Conservation (phyloP, 2,329 filamentous ascomycete species). For the Trichothecium roseum region DNA sequence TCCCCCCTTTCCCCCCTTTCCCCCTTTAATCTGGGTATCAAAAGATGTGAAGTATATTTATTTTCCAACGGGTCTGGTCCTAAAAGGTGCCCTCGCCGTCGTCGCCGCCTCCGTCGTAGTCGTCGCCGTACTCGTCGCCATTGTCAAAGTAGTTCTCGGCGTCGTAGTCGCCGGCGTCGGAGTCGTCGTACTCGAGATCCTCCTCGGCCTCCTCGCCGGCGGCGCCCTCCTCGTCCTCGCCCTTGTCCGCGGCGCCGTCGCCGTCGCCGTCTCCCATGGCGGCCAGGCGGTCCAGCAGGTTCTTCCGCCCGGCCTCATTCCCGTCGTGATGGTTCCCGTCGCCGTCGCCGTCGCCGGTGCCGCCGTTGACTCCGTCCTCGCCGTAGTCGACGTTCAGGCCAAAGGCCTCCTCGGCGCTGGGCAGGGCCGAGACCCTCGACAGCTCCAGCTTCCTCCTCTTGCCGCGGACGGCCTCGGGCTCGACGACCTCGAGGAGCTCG, state of each 20-base stretch:
- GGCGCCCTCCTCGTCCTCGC: constrained; percentile 40
- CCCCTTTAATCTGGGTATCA: constrained; percentile 7
- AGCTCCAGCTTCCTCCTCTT: constrained; percentile 37
- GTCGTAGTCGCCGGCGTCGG: constrained; percentile 51
- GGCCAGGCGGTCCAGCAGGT: constrained; percentile 33
- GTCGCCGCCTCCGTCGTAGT: constrained; percentile 41
- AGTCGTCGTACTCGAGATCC: constrained; percentile 43
- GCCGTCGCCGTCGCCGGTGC: constrained; percentile 18
- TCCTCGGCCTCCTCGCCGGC: constrained; percentile 33
- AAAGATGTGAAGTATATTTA: background rate
- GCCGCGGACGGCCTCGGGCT: constrained; percentile 22
- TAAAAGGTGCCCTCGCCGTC: constrained; percentile 33
- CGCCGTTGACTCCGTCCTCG: constrained; percentile 16
- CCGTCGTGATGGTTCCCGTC: background rate
- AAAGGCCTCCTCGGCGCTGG: constrained; percentile 41
- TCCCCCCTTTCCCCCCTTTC: too few relatives aligned
- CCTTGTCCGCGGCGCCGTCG: constrained; percentile 35
- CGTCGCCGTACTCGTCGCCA: constrained; percentile 43
- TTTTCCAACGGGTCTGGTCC: background rate
- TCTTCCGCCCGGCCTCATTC: constrained; percentile 19
- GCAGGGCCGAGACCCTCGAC: constrained; percentile 35
- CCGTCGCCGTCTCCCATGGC: constrained; percentile 38
- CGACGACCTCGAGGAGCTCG: constrained; percentile 45
- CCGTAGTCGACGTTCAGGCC: constrained; percentile 19
- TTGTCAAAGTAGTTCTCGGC: constrained; percentile 52